Conservation (phyloP, 371 early-diverging fungal genomes). For the Mucor plumbeus region DNA sequence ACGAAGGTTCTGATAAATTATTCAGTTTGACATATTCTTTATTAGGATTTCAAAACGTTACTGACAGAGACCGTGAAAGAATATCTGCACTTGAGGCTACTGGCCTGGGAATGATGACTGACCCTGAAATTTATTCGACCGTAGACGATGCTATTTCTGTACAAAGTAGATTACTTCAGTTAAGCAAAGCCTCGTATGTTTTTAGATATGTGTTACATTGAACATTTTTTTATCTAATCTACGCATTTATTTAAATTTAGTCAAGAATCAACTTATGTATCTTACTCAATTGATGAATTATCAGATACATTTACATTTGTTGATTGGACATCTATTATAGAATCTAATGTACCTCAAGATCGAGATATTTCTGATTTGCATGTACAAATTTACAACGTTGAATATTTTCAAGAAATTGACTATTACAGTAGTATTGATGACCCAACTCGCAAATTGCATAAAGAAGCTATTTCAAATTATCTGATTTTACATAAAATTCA, state of each 20-base stretch:
- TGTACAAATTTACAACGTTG: conserved; percentile 25
- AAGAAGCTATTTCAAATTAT: conserved; percentile 41
- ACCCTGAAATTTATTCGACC: conserved; percentile 25
- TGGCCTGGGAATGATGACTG: conserved; percentile 16
- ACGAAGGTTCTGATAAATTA: neutral
- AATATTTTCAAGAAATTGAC: conserved; percentile 25
- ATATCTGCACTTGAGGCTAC: neutral
- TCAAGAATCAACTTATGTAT: neutral
- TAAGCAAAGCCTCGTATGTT: conserved; percentile 21
- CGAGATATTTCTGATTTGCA: conserved; percentile 33
- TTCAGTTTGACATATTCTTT: conserved; percentile 13
- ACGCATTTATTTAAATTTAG: neutral
- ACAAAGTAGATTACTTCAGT: conserved; percentile 44
- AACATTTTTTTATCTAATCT: neutral
- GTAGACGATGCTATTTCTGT: conserved; percentile 53
- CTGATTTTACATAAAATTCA: conserved; percentile 28
- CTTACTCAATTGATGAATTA: conserved; percentile 34
- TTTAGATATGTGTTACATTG: neutral
- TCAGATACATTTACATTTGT: conserved; percentile 34
- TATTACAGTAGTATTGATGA: conserved; percentile 27
- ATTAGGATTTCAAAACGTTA: conserved; percentile 15
- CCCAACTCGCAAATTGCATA: conserved; percentile 20
- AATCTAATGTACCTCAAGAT: conserved; percentile 21
- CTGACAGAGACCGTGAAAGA: conserved; percentile 23
- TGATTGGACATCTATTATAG: conserved; percentile 39